Percentiles rank a stretch among this genome's conserved stretches.
These are phyloP conservation scores for Clavariopsis aquatica DNA, from an alignment of 495 filamentous ascomycete species.

Conservation along the genomic window DNA sequence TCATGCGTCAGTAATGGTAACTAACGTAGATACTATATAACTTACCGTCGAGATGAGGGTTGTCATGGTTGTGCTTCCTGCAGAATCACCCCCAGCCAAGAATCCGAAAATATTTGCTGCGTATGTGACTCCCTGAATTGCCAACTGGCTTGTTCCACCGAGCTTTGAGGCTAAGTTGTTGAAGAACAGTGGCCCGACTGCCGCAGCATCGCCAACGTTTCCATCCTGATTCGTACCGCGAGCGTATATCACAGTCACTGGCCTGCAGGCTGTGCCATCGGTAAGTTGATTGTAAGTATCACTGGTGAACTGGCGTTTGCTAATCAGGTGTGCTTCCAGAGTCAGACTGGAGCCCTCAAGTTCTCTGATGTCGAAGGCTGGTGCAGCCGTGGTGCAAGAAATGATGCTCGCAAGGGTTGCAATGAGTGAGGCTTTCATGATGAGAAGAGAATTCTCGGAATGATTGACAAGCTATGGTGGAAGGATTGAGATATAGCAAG, in stretches of 20 bases:
- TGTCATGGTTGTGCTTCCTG: slow-evolving; percentile 4
- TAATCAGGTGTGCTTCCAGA: background rate
- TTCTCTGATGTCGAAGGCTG: background rate
- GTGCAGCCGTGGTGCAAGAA: background rate
- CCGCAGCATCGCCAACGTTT: slow-evolving; percentile 2
- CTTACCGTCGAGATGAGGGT: slow-evolving; percentile 8
- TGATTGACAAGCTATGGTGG: background rate
- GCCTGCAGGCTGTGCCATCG: slow-evolving; percentile 5
- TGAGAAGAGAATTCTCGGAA: background rate
- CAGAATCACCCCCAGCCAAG: slow-evolving; percentile 2
- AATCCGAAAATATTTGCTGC: slow-evolving; percentile 5
- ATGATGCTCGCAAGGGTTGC: background rate
- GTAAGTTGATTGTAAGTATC: slow-evolving; percentile 17
- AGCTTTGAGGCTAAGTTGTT: background rate
- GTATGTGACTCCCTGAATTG: slow-evolving; percentile 15
- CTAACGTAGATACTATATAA: background rate
- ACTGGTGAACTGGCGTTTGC: slow-evolving; percentile 8
- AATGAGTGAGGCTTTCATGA: slow-evolving; percentile 9
- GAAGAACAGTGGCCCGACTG: slow-evolving; percentile 11
- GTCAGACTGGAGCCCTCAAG: background rate
- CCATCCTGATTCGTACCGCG: slow-evolving; percentile 6
- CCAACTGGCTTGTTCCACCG: slow-evolving; percentile 6
- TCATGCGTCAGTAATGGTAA: background rate
- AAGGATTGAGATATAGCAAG: background rate
- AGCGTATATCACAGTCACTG: slow-evolving; percentile 5